phyloP scores from a whole-genome alignment of 208 protist genomes.

The Borovskyia barvae region DNA sequence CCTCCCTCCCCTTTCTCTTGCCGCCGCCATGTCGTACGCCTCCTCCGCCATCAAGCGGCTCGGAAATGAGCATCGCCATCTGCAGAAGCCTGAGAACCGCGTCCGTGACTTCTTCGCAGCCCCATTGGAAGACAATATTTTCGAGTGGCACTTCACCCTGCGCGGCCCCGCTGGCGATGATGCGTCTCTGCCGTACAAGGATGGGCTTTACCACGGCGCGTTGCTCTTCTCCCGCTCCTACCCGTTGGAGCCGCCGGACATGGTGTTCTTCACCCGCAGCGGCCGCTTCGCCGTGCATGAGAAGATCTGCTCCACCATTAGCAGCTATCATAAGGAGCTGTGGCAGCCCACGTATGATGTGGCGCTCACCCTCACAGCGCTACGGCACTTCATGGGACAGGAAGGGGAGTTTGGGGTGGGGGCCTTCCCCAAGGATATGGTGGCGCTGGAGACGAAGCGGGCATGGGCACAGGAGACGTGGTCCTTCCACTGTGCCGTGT shows the following conservation, averaged over 20 bases:
- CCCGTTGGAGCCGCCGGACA: conserved; percentile 84
- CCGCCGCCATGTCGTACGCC: conserved; percentile 20
- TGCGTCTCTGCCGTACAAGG: conserved; percentile 39
- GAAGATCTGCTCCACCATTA: conserved; percentile 89
- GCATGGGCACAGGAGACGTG: conserved; percentile 48
- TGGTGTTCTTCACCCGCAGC: conserved; percentile 87
- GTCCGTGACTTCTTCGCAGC: conserved; percentile 59
- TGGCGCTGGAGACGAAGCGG: conserved; percentile 34
- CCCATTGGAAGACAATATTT: conserved; percentile 93
- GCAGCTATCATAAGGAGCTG: conserved; percentile 86
- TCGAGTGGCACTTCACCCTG: conserved; percentile 99
- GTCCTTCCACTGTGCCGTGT: conserved; percentile 41
- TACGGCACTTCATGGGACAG: conserved; percentile 84
- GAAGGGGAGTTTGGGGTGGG: conserved; percentile 81
- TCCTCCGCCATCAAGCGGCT: conserved; percentile 71
- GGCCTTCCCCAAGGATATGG: conserved; percentile 38
- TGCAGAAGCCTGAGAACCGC: conserved; percentile 37
- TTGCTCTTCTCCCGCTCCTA: conserved; percentile 83
- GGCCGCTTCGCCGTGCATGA: conserved; percentile 78
- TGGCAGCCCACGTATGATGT: conserved; percentile 87
- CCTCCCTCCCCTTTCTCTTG: no score
- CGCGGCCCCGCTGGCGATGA: conserved; percentile 67
- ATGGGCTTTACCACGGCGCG: conserved; percentile 87
- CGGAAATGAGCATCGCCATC: conserved; percentile 51
- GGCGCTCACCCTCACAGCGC: conserved; percentile 52